These are phyloP conservation scores for Talaromyces rugulosus DNA, from an alignment of 2,329 filamentous ascomycete genomes.

Conservation along the genomic window DNA sequence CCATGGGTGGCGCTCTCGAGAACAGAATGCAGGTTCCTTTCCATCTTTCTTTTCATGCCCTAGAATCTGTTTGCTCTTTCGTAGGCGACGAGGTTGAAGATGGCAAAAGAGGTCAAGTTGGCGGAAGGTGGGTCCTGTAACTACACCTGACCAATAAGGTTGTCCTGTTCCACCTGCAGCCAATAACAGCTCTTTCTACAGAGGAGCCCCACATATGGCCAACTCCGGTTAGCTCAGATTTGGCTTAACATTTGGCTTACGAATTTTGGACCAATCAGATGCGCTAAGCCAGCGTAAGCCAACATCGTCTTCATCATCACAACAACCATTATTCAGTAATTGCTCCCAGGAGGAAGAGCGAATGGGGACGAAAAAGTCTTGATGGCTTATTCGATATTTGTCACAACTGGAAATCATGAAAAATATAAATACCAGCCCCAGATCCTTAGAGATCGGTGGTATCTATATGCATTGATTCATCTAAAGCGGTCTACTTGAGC, in stretches of 20 bases:
- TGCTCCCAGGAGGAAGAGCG: neutral
- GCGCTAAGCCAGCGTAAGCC: neutral
- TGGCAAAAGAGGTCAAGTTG: neutral
- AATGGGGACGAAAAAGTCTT: neutral
- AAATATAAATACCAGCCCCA: neutral
- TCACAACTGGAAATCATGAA: neutral
- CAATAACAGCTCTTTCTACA: neutral
- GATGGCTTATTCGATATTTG: neutral
- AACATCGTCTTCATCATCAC: neutral
- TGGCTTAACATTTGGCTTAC: neutral
- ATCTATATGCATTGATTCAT: neutral
- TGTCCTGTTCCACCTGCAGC: neutral
- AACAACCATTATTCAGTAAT: neutral
- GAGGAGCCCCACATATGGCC: neutral
- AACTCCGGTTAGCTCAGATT: neutral
- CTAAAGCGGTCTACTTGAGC: neutral
- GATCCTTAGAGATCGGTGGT: neutral
- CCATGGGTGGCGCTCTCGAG: neutral
- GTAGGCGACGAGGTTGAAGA: neutral
- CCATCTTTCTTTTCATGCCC: neutral
- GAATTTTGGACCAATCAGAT: neutral
- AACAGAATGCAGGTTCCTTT: neutral
- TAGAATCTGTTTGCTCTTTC: neutral
- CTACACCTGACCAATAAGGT: neutral
- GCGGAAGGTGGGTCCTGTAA: neutral